Conservation (phyloP, 805 yeast genomes). For the Metschnikowia lochheadii region DNA sequence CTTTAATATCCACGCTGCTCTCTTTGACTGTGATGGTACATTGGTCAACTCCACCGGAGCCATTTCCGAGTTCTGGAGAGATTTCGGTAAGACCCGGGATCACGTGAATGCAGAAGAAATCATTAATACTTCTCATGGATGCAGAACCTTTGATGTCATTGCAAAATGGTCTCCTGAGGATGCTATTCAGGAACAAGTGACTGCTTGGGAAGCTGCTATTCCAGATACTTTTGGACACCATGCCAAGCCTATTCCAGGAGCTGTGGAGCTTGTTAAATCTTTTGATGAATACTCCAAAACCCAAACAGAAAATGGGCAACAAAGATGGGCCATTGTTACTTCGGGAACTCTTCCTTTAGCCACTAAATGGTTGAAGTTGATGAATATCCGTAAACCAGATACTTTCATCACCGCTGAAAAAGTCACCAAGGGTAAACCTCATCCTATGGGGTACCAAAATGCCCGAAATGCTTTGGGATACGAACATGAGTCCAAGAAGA, state of each 20-base stretch:
- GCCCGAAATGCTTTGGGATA: conserved; percentile 50
- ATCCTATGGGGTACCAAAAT: conserved; percentile 74
- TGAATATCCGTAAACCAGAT: conserved; percentile 59
- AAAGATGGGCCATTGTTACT: conserved; percentile 84
- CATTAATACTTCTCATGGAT: conserved; percentile 74
- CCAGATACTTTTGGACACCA: conserved; percentile 68
- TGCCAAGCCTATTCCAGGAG: conserved; percentile 78
- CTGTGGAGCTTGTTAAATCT: conserved; percentile 55
- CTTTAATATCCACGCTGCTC: conserved; percentile 43
- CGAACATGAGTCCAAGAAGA: conserved; percentile 32
- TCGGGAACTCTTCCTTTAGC: conserved; percentile 79
- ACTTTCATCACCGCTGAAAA: conserved; percentile 79
- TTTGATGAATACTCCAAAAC: conserved; percentile 46
- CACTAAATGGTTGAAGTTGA: conserved; percentile 69
- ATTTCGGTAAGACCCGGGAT: conserved; percentile 62
- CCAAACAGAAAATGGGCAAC: conserved; percentile 39
- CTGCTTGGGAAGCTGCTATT: conserved; percentile 64
- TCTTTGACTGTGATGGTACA: conserved; percentile 87
- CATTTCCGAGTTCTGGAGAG: conserved; percentile 79
- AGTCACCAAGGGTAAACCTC: conserved; percentile 77
- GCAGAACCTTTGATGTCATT: conserved; percentile 76
- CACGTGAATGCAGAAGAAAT: conserved; percentile 67
- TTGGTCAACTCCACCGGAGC: conserved; percentile 79
- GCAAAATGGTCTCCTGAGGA: conserved; percentile 71
- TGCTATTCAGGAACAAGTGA: conserved; percentile 61